Evolutionary conservation across 768 basidiomycete genomes (phyloP).

Genomic region (Sarcodon aspratus): DNA sequence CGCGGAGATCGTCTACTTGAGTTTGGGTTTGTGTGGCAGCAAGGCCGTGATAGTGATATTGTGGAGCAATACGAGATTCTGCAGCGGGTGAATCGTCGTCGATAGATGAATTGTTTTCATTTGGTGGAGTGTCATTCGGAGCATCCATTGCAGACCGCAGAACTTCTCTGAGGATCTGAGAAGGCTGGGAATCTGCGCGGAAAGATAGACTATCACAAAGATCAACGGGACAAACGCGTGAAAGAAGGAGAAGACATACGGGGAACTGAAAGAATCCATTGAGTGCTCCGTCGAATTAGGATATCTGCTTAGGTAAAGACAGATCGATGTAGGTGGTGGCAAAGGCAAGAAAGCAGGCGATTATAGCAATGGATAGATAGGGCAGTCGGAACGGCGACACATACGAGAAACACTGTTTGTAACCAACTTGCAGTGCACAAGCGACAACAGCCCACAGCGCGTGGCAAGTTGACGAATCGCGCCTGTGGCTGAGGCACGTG

Average conservation of each 20-base stretch:
- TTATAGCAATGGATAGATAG: too few relatives aligned
- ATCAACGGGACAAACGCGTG: background rate
- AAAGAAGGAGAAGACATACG: background rate
- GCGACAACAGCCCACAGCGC: too few relatives aligned
- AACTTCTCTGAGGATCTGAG: slow-evolving; percentile 38
- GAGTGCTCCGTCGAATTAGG: background rate
- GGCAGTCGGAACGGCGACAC: too few relatives aligned
- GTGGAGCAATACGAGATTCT: slow-evolving; percentile 22
- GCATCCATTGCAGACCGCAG: slow-evolving; percentile 17
- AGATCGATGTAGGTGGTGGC: too few relatives aligned
- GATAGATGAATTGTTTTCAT: slow-evolving; percentile 8
- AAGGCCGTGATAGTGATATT: slow-evolving; percentile 49
- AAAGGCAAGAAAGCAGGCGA: too few relatives aligned
- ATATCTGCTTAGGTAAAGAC: too few relatives aligned
- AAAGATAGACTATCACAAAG: background rate
- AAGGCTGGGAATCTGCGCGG: slow-evolving; percentile 37
- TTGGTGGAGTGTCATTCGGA: slow-evolving; percentile 9
- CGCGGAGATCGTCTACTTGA: slow-evolving; percentile 21
- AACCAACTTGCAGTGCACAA: too few relatives aligned
- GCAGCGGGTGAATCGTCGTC: slow-evolving; percentile 9
- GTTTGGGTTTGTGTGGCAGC: slow-evolving; percentile 44
- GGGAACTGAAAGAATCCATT: background rate
- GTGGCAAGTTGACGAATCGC: too few relatives aligned
- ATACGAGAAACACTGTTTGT: too few relatives aligned
- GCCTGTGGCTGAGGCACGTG: too few relatives aligned